phyloP scores from a whole-genome alignment of 2,329 filamentous ascomycete genomes.

The Reticulascus tulasneorum region DNA sequence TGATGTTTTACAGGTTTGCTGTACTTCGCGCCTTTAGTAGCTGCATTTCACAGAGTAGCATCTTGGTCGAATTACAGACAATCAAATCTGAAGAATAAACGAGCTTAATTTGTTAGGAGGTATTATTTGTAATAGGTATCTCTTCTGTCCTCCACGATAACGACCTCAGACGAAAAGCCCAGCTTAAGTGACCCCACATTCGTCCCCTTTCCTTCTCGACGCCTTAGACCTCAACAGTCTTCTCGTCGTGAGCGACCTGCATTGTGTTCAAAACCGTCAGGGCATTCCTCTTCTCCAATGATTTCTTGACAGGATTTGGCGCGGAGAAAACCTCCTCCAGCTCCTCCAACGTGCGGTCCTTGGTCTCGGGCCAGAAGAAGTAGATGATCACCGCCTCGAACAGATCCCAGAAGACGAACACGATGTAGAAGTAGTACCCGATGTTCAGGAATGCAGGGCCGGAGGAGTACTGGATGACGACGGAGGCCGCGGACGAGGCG shows the following conservation, averaged over 20 bases:
- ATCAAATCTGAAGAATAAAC: too few species aligned
- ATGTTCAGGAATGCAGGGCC: conserved; percentile 39
- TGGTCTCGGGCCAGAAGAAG: conserved; percentile 46
- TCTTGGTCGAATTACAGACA: too few species aligned
- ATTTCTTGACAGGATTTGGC: conserved; percentile 39
- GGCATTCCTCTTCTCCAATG: conserved; percentile 35
- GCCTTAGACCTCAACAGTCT: conserved; percentile 26
- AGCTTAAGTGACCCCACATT: too few species aligned
- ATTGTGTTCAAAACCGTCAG: conserved; percentile 32
- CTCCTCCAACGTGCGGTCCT: conserved; percentile 48
- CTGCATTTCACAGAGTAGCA: too few species aligned
- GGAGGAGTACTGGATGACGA: conserved; percentile 39
- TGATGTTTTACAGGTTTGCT: too few species aligned
- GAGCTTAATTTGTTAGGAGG: too few species aligned
- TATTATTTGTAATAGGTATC: too few species aligned
- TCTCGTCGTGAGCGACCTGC: conserved; percentile 18
- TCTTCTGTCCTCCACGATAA: too few species aligned
- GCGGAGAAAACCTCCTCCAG: conserved; percentile 46
- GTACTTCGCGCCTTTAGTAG: too few species aligned
- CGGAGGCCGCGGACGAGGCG: conserved; percentile 30
- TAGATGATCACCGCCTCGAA: conserved; percentile 40
- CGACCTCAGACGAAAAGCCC: too few species aligned
- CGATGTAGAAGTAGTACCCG: conserved; percentile 39
- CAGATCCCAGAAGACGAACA: conserved; percentile 42
- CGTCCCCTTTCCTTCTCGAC: conserved; percentile 26